These are phyloP conservation scores for Penicillium robsamsonii DNA, from an alignment of 495 filamentous ascomycete species.

Conservation along the genomic window DNA sequence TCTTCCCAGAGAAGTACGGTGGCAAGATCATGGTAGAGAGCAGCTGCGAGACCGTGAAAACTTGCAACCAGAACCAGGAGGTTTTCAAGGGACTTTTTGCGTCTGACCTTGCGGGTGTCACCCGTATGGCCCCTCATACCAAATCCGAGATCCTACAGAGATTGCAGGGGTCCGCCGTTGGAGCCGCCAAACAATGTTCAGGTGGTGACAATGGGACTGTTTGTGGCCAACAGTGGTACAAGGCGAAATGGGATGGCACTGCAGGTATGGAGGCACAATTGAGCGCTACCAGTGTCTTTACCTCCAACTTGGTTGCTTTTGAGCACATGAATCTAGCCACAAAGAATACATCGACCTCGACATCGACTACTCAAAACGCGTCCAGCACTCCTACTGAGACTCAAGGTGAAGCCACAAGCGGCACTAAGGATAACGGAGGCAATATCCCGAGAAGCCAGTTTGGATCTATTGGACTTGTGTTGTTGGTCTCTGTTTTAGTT, in stretches of 20 bases:
- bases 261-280: conserved; percentile 50
- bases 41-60: conserved; percentile 63
- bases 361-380: background rate
- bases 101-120: conserved; percentile 58
- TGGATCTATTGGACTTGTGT: too few relatives aligned
- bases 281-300: conserved; percentile 50
- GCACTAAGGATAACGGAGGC: too few relatives aligned
- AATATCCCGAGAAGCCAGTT: too few relatives aligned
- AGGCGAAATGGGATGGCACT: conserved; percentile 57
- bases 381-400: background rate
- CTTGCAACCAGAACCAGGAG: conserved; percentile 64
- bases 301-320: conserved; percentile 47
- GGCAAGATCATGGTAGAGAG: conserved; percentile 59
- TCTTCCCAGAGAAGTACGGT: conserved; percentile 53
- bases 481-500: too few relatives aligned
- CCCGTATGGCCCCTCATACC: conserved; percentile 62
- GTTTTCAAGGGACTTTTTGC: conserved; percentile 66
- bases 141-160: conserved; percentile 57
- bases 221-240: conserved; percentile 71
- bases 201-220: conserved; percentile 45
- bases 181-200: conserved; percentile 65
- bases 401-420: background rate
- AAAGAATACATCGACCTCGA: conserved; percentile 19
- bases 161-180: conserved; percentile 60
- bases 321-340: background rate